Conservation (phyloP, 2,329 filamentous ascomycete species). For the Pseudomassariella vexata region DNA sequence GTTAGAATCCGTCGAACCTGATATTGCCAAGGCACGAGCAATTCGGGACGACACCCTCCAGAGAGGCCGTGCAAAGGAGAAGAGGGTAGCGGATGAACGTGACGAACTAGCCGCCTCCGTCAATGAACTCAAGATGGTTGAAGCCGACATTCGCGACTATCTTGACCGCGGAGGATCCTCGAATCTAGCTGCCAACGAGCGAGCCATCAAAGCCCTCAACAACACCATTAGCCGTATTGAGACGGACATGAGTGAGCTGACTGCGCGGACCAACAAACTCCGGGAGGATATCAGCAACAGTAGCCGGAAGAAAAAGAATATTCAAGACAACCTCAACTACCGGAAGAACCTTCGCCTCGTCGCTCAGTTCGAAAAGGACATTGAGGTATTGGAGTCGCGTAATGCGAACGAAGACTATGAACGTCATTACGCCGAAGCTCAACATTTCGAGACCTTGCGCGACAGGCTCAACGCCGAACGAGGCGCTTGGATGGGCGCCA, state of each 20-base stretch:
- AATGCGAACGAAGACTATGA: slow-evolving; percentile 80
- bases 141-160: slow-evolving; percentile 75
- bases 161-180: slow-evolving; percentile 66
- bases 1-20: slow-evolving; percentile 66
- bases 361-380: slow-evolving; percentile 61
- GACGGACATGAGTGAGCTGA: slow-evolving; percentile 60
- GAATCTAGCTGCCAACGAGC: slow-evolving; percentile 63
- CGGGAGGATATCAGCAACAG: slow-evolving; percentile 73
- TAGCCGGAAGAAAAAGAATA: slow-evolving; percentile 78
- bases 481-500: slow-evolving; percentile 67
- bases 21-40: slow-evolving; percentile 69
- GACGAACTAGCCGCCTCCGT: slow-evolving; percentile 68
- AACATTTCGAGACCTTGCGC: slow-evolving; percentile 59
- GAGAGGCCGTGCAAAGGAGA: slow-evolving; percentile 66
- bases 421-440: slow-evolving; percentile 65
- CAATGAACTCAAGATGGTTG: slow-evolving; percentile 69
- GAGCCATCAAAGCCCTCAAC: slow-evolving; percentile 64
- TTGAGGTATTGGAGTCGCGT: slow-evolving; percentile 67
- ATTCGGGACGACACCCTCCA: slow-evolving; percentile 72
- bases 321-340: slow-evolving; percentile 82
- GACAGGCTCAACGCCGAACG: slow-evolving; percentile 67
- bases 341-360: slow-evolving; percentile 69
- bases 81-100: slow-evolving; percentile 64
- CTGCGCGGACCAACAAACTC: slow-evolving; percentile 68
- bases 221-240: slow-evolving; percentile 60